Base-by-base conservation (phyloP, 495 filamentous ascomycete genomes). In the Diplogelasinospora grovesii region DNA sequence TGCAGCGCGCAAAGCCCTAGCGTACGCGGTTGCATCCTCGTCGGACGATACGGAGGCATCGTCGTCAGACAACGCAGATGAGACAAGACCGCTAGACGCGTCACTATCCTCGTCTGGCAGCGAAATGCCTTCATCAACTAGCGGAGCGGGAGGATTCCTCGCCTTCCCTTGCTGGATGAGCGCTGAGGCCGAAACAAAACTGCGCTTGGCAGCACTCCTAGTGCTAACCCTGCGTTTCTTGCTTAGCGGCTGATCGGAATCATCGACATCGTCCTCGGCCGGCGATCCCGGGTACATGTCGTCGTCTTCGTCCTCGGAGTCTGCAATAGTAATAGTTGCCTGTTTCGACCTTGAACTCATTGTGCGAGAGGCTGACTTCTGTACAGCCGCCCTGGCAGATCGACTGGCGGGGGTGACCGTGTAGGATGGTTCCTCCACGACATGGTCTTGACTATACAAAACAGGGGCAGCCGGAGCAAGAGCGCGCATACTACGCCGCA, bases 251-350 rank as follows among this genome's bases (percentile, higher is more conserved):
- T 33, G 35, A 18, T 25, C 5, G 16, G 26, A 41, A 20, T 36
- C 40, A 35, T 50, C 50, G 10, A 41, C 51, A 24, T 53, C 43
- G 24, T 31, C 22, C 22, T 33, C 38, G 6, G 43, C 45, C 11
- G 19, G n/a, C 5, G 23, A 13, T 19, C 32, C 46, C 14, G 19
- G 14, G 5, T n/a, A 22, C 8, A 14, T 6, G 8, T 16, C 32
- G 22, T 34, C 35, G 8, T 40, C 43, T 4, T 38, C 46, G 11
- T 39, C 46, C 11, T 43, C 40, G 19, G 39, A 26, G 9, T 44
- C 41, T 4, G 29, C 30, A 16, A 33, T 33, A n/a, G n/a, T n/a
- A 18, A 33, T 33, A 5, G 30, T 16, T 10, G n/a, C 7, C 28
- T 31, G 7, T 14, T 33, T 33, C n/a, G n/a, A n/a, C n/a, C n/a